Evolutionary conservation across 805 yeast species (phyloP), one percentile per base, ranked within the genome.

Genomic region (Suhomyces sp.): DNA sequence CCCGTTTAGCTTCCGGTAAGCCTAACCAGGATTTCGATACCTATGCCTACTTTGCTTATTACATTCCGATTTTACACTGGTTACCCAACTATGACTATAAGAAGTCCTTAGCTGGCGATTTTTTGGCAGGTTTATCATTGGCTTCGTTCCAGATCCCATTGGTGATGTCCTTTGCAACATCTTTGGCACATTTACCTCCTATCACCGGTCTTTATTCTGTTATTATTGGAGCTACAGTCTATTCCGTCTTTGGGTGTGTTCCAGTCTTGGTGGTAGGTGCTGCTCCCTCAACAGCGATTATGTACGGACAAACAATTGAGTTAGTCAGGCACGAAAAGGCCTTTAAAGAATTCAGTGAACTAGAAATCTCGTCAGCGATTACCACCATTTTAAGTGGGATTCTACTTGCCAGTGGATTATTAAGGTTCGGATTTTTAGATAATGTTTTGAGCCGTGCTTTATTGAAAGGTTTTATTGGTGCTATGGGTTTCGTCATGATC

Each of bases 261-360:
- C 96, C 96, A 0, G 82, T 81, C 40, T 77, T 88, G 83, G 79
- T 88, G 25, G 95, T 88, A 13, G 96, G 96, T 0, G 96, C 96
- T 1, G 95, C 88, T 56, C 90, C 91, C 13, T 90, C 95, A 0
- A 79, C 87, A 6, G 85, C 95, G 0, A 66, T 90, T 48, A 79
- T 88, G 10, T 79, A 84, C 17, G 96, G 96, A 2, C 91, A 83
- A 48, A 78, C 83, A 0, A 76, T 86, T 7, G 83, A 81, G 34
- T 20, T 28, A 4, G 31, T 56, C 5, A 28, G 43, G 12, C 51
- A 53, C 25, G 42, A 45, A 11, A 40, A 76, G 71, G n/a, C 55
- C 70, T 29, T 47, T 70, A 16, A 69, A 63, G 15, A 78, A 65
- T 46, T 62, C 64, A 40, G 63, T 48, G 9, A 63, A 58, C 17